Evolutionary conservation across 2,329 filamentous ascomycete species (phyloP).

Genomic region (Mycosphaerelloides madeirae): DNA sequence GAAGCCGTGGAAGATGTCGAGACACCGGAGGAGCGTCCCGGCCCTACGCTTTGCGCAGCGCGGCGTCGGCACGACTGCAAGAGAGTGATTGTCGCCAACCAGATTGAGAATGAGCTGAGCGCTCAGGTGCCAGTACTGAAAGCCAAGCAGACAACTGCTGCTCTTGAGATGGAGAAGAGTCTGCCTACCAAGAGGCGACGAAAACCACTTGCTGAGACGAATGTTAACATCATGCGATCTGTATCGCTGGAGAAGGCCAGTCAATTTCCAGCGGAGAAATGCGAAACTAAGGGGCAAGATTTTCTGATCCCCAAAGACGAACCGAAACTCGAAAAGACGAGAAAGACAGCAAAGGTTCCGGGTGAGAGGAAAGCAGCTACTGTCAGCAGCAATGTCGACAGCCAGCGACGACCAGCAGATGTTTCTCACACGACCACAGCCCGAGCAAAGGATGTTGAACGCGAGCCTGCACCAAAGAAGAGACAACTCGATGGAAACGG

Average conservation of each 20-base stretch:
- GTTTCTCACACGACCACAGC: neutral
- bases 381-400: too few relatives aligned
- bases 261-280: too few relatives aligned
- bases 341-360: neutral
- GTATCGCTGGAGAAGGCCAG: slow-evolving; percentile 6
- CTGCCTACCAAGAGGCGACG: neutral
- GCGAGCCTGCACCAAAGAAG: neutral
- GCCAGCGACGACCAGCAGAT: neutral
- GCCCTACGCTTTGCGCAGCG: too few relatives aligned
- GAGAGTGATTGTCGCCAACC: neutral
- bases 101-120: neutral
- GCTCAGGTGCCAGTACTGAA: neutral
- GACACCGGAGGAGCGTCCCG: neutral
- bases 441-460: neutral
- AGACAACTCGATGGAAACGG: too few relatives aligned
- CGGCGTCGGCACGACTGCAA: neutral
- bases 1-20: neutral
- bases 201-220: slow-evolving; percentile 10
- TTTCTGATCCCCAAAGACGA: neutral
- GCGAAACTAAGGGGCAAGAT: neutral
- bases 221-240: slow-evolving; percentile 6
- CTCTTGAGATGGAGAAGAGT: too few relatives aligned
- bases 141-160: neutral
- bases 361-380: neutral
- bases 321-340: neutral